Conservation (phyloP, 2,329 filamentous ascomycete genomes). For the Penicillium sp. region DNA sequence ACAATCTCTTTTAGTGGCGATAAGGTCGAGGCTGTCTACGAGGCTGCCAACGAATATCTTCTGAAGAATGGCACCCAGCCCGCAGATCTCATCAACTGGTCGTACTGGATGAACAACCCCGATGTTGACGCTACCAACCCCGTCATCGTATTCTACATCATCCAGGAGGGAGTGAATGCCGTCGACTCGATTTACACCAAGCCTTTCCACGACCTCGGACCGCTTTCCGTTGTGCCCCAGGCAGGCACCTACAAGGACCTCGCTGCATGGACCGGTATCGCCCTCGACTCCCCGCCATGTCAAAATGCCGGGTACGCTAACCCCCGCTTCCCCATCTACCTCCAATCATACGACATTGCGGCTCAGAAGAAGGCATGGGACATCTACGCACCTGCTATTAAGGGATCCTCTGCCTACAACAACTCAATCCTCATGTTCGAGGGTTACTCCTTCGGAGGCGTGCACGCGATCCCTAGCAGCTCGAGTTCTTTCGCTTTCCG, state of each 20-base stretch:
- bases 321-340: constrained; percentile 49
- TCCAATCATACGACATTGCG: constrained; percentile 41
- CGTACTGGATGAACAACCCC: constrained; percentile 33
- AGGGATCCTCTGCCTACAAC: constrained; percentile 34
- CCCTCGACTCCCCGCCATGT: constrained; percentile 40
- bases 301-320: constrained; percentile 45
- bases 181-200: constrained; percentile 46
- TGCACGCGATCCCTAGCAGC: constrained; percentile 38
- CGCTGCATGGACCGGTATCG: constrained; percentile 46
- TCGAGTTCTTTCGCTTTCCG: constrained; percentile 51
- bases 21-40: constrained; percentile 52
- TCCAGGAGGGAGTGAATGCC: constrained; percentile 36
- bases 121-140: constrained; percentile 29
- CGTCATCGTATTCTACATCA: constrained; percentile 34
- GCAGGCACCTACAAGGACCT: constrained; percentile 51
- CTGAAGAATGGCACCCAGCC: constrained; percentile 47
- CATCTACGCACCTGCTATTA: constrained; percentile 37
- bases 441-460: constrained; percentile 52
- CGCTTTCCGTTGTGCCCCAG: constrained; percentile 34
- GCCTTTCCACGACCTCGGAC: constrained; percentile 47
- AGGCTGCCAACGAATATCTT: constrained; percentile 48
- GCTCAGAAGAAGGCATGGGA: constrained; percentile 42
- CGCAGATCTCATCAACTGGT: constrained; percentile 51
- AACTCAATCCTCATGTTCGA: constrained; percentile 57
- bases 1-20: constrained; percentile 51